Evolutionary conservation across 164 flowering plant species (phyloP).

Genomic region (Liriodendron chinense): DNA sequence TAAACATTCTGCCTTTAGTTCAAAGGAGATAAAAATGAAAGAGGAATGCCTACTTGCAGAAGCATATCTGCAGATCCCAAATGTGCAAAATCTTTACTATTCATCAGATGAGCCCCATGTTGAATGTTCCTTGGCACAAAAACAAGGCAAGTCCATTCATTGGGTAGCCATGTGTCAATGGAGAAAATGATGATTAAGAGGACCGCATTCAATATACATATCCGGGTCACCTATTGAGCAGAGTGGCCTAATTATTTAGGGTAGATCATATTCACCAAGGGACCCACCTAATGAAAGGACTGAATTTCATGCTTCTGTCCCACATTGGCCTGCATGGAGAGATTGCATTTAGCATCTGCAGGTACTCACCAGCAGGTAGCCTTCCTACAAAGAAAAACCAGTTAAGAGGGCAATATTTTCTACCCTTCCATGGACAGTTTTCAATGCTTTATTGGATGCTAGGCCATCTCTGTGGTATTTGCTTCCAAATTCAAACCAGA

Average conservation of each 20-base stretch:
- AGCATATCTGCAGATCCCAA: background rate
- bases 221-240: background rate
- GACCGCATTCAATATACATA: too few relatives aligned
- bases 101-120: background rate
- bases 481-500: slow-evolving; percentile 99
- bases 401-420: background rate
- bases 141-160: background rate
- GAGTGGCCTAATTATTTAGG: background rate
- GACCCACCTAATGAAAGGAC: background rate
- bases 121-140: background rate
- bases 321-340: background rate
- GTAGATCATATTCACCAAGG: background rate
- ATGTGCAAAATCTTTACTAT: background rate
- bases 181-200: too few relatives aligned
- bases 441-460: slow-evolving; percentile 68
- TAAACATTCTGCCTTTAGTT: background rate
- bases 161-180: too few relatives aligned
- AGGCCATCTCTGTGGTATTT: slow-evolving; percentile 56
- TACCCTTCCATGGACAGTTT: slow-evolving; percentile 65
- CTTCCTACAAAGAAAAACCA: background rate
- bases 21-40: background rate
- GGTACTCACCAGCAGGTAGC: background rate
- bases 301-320: background rate
- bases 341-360: background rate
- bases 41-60: background rate